Evolutionary conservation across 2,329 filamentous ascomycete species (phyloP).

Genomic region (Diaporthe destruens): DNA sequence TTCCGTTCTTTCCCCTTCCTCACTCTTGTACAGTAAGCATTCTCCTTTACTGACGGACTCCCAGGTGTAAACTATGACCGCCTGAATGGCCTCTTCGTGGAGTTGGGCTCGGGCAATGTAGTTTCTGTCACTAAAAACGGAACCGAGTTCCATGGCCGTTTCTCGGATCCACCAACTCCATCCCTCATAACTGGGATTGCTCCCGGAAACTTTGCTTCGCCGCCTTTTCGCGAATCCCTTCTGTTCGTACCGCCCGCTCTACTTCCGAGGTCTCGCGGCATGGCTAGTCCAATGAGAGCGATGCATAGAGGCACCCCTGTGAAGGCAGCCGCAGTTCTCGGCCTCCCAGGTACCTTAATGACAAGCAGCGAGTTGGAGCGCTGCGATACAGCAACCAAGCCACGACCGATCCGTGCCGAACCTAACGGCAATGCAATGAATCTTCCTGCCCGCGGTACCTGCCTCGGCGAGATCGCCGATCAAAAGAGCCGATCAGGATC

Average conservation of each 20-base stretch:
- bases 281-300: constrained; percentile 23
- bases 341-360: constrained; percentile 20
- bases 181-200: neutral
- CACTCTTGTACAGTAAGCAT: neutral
- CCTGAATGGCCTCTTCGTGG: constrained; percentile 35
- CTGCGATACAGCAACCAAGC: constrained; percentile 23
- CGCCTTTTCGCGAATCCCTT: neutral
- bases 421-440: neutral
- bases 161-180: constrained; percentile 14
- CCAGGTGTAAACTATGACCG: constrained; percentile 30
- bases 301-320: constrained; percentile 36
- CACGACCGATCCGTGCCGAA: neutral
- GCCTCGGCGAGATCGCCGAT: neutral
- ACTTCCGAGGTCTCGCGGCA: constrained; percentile 13
- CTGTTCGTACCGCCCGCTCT: constrained; percentile 14
- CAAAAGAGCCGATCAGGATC: neutral
- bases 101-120: constrained; percentile 40
- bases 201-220: constrained; percentile 7
- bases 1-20: neutral
- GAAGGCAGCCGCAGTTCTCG: constrained; percentile 38
- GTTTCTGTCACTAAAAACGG: constrained; percentile 31
- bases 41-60: neutral
- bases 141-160: constrained; percentile 23
- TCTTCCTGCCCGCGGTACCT: neutral
- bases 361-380: neutral